Base-by-base conservation (phyloP, 2,329 filamentous ascomycete genomes). In the Bipolaris oryzae region DNA sequence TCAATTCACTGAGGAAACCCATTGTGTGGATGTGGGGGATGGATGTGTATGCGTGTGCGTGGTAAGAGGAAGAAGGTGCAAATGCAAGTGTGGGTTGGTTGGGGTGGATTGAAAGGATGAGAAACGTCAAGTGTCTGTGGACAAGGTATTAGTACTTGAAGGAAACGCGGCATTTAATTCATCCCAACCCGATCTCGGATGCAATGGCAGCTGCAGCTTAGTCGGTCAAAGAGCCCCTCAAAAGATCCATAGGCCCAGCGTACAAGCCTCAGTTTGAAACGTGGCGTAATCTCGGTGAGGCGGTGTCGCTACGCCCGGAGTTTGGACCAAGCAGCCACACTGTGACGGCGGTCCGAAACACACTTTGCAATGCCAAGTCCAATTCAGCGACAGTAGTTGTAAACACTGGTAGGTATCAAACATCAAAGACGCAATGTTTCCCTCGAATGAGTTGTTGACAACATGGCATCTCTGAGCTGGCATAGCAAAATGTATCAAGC, bases 1-100 rank as follows among this genome's bases (percentile, higher is more conserved):
- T 63, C 25, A 68, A 49, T 33, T 63, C 60, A 38, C 57, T 58
- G 2, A 68, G 57, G 39, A 68, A 61, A 18, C 66, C 64, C 66
- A 68, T 68, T 51, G 28, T 63, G 50, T 31, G 13, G 21, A 20
- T 49, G 42, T n/a, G n/a, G 37, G 28, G 35, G 35, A 34, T 25
- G 35, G 35, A 34, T 25, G 23, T 25, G 6, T 25, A 7, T 25
- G 25, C 1, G 6, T 11, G 6, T 42, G 31, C 1, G 5, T 23
- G 31, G n/a, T 20, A 15, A 21, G 48, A 13, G 18, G 6, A 20
- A 16, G 41, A 16, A 31, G 3, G 42, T 41, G 28, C 21, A 16
- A 31, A 34, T 39, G 33, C 5, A 50, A 20, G 11, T 13, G 39
- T 7, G 3, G 18, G 18, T 7, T 7, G 43, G 18, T 20, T 42